Evolutionary conservation across 441 rosid genomes (phyloP).

Genomic region (Sinapis alba): DNA sequence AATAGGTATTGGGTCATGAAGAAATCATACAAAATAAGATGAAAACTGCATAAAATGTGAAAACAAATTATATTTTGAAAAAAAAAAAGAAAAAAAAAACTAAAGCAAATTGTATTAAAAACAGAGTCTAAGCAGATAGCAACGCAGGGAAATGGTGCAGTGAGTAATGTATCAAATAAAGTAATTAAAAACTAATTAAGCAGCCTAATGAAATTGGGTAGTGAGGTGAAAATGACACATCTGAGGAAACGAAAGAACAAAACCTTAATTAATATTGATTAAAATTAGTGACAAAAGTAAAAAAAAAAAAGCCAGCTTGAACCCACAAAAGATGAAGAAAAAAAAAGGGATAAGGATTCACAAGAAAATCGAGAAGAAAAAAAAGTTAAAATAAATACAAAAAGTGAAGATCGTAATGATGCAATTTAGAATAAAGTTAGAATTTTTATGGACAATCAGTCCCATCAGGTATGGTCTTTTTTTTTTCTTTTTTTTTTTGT

Average conservation of each 20-base stretch:
- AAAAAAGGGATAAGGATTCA: slow-evolving; percentile 25
- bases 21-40: background rate
- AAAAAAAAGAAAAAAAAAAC: background rate
- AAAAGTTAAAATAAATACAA: background rate
- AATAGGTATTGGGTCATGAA: slow-evolving; percentile 1
- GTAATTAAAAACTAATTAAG: slow-evolving; percentile 4
- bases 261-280: background rate
- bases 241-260: slow-evolving; percentile 1
- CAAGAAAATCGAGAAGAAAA: slow-evolving; percentile 14
- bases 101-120: background rate
- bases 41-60: background rate
- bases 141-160: slow-evolving; percentile 15
- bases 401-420: slow-evolving; percentile 33
- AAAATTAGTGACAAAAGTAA: slow-evolving; percentile 30
- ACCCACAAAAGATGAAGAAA: slow-evolving; percentile 26
- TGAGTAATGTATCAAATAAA: slow-evolving; percentile 24
- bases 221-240: slow-evolving; percentile 37
- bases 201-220: slow-evolving; percentile 1
- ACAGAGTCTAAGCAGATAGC: background rate
- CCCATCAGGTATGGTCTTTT: slow-evolving; percentile 11
- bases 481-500: background rate
- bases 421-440: slow-evolving; percentile 22
- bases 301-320: slow-evolving; percentile 44
- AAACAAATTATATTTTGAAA: background rate
- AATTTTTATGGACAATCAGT: slow-evolving; percentile 22